Percentiles rank a stretch among this genome's conserved stretches.
Conservation (phyloP, 73 alveolate species). For the Tetrahymena elliotti region DNA sequence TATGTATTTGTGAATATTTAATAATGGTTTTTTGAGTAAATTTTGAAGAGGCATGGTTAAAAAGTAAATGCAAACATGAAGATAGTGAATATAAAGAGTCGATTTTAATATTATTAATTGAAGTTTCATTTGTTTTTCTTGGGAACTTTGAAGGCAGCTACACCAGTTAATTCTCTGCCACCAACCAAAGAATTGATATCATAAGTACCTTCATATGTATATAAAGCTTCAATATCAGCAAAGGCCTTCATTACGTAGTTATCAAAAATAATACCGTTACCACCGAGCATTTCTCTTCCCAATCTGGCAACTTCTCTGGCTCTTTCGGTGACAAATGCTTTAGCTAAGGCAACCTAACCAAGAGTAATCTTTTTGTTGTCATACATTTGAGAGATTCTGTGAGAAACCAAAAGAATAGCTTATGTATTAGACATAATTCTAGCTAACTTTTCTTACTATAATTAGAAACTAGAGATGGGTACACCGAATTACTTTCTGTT, state of each 20-base stretch:
- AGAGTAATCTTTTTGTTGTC: constrained; percentile 59
- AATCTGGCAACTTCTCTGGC: constrained; percentile 58
- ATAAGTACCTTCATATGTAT: constrained; percentile 81
- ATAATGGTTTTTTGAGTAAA: background rate
- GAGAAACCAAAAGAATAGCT: constrained; percentile 23
- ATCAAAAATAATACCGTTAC: constrained; percentile 76
- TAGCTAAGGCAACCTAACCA: constrained; percentile 65
- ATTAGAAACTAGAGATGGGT: constrained; percentile 59
- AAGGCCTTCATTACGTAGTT: constrained; percentile 58
- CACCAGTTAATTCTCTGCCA: constrained; percentile 68
- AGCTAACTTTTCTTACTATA: constrained; percentile 51
- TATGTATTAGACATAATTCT: constrained; percentile 46
- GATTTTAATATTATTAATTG: background rate
- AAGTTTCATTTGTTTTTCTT: background rate
- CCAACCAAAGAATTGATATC: constrained; percentile 63
- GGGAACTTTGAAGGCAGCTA: constrained; percentile 51
- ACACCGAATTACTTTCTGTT: constrained; percentile 53
- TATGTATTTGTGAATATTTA: background rate
- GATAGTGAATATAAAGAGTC: background rate
- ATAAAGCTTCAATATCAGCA: constrained; percentile 72
- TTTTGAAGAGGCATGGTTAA: background rate
- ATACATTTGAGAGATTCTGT: constrained; percentile 45
- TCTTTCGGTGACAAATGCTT: constrained; percentile 49
- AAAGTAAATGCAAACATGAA: background rate
- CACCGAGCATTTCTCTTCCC: constrained; percentile 79